Conservation (phyloP, 1,284 basidiomycete genomes). For the Mixia osmundae region DNA sequence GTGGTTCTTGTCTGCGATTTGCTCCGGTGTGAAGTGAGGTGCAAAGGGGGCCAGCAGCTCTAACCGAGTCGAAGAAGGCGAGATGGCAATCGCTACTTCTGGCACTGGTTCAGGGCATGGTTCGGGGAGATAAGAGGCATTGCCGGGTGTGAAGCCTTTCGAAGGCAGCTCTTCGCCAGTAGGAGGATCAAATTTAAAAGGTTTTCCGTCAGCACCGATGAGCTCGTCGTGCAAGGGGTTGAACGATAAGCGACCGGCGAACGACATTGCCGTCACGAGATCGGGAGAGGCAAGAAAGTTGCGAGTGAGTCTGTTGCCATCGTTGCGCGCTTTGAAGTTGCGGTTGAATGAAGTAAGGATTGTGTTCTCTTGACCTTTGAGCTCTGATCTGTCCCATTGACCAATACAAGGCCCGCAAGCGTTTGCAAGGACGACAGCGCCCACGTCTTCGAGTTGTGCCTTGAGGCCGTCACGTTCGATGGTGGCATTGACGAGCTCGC, state of each 20-base stretch:
- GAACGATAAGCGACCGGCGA: constrained; percentile 82
- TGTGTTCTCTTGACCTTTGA: constrained; percentile 76
- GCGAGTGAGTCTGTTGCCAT: constrained; percentile 87
- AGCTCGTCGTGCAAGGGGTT: constrained; percentile 76
- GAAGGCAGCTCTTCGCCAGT: constrained; percentile 60
- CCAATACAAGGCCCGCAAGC: constrained; percentile 98
- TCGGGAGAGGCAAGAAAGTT: constrained; percentile 97
- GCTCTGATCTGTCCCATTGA: constrained; percentile 90
- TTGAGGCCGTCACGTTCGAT: constrained; percentile 65
- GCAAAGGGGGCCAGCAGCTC: constrained; percentile 70
- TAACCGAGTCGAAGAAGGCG: constrained; percentile 54
- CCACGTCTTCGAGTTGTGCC: constrained; percentile 49
- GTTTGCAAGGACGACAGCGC: constrained; percentile 81
- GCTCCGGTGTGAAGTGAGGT: constrained; percentile 39
- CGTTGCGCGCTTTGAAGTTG: constrained; percentile 93
- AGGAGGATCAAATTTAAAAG: constrained; percentile 72
- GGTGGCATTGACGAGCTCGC: constrained; percentile 91
- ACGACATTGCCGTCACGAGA: constrained; percentile 76
- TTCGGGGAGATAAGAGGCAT: constrained; percentile 52
- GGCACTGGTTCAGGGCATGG: constrained; percentile 49
- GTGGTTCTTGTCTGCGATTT: constrained; percentile 29
- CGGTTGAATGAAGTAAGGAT: constrained; percentile 96
- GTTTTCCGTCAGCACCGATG: constrained; percentile 25
- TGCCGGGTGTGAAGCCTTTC: constrained; percentile 45
- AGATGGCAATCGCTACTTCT: constrained; percentile 55